Conservation (phyloP, 257 asterid genomes). For the Petunia axillaris region DNA sequence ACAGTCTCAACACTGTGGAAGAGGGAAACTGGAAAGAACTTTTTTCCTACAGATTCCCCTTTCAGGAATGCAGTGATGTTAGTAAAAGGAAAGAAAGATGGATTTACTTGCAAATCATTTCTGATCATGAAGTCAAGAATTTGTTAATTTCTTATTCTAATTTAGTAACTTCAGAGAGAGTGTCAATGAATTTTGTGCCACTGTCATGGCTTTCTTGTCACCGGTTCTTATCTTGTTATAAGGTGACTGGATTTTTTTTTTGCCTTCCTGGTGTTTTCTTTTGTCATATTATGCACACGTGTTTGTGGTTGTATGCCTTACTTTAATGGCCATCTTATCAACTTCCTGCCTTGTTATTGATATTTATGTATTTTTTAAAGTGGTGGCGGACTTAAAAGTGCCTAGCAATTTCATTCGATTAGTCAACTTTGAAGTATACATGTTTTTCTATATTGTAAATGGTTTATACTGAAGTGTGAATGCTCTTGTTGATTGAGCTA, state of each 20-base stretch:
- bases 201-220: neutral
- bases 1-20: neutral
- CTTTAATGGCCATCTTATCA: neutral
- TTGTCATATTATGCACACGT: neutral
- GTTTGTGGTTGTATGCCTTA: neutral
- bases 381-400: neutral
- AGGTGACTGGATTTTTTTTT: neutral
- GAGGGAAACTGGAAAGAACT: neutral
- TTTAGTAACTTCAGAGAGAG: neutral
- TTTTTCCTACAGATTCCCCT: neutral
- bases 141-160: conserved; percentile 3
- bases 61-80: neutral
- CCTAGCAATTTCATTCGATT: neutral
- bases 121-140: neutral
- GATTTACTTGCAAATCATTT: neutral
- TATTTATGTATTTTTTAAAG: neutral
- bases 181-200: conserved; percentile 1
- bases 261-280: neutral
- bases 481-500: neutral
- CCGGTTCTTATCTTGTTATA: neutral
- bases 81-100: neutral
- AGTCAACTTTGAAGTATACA: neutral
- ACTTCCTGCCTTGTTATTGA: neutral
- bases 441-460: neutral
- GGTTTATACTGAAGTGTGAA: neutral